A percentile compares a stretch with the other conserved stretches of the same genome.
Evolutionary conservation across 2,329 filamentous ascomycete species (phyloP).

Genomic region (Fusarium clavum): DNA sequence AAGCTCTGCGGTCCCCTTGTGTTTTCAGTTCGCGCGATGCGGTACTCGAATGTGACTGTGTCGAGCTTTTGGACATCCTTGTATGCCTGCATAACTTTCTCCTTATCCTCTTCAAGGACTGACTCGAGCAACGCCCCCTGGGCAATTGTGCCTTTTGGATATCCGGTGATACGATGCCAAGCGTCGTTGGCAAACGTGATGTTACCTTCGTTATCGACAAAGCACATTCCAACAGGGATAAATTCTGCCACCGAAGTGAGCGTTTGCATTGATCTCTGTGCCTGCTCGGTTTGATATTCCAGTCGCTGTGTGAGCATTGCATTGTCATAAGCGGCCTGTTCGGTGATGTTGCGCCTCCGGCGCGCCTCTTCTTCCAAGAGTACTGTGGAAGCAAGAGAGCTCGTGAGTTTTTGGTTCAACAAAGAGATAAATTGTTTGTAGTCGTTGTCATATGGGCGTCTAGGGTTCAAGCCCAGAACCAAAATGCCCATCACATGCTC

Average conservation of each 20-base stretch:
- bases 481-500: constrained; percentile 76
- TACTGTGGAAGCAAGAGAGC: constrained; percentile 76
- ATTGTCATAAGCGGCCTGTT: constrained; percentile 74
- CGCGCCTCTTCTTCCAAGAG: constrained; percentile 78
- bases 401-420: constrained; percentile 68
- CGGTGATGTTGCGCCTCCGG: constrained; percentile 59
- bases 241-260: constrained; percentile 79
- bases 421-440: constrained; percentile 74
- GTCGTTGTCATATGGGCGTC: constrained; percentile 78
- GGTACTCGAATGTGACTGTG: constrained; percentile 61
- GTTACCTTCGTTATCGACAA: constrained; percentile 72
- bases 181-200: constrained; percentile 79
- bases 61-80: constrained; percentile 54
- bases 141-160: constrained; percentile 50
- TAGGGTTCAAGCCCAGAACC: constrained; percentile 76
- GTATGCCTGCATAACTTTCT: constrained; percentile 56
- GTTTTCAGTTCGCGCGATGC: constrained; percentile 43
- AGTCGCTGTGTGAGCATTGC: constrained; percentile 75
- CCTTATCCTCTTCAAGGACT: constrained; percentile 60
- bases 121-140: constrained; percentile 56
- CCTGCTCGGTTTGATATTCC: constrained; percentile 64
- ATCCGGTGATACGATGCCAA: constrained; percentile 66
- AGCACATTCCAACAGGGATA: constrained; percentile 79
- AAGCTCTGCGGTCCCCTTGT: constrained; percentile 6
- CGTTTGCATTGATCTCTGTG: constrained; percentile 68